Percentiles rank a stretch among this genome's conserved stretches.
These are phyloP conservation scores for Oenanthe javanica DNA, from an alignment of 140 eudicot species.

Conservation along the genomic window DNA sequence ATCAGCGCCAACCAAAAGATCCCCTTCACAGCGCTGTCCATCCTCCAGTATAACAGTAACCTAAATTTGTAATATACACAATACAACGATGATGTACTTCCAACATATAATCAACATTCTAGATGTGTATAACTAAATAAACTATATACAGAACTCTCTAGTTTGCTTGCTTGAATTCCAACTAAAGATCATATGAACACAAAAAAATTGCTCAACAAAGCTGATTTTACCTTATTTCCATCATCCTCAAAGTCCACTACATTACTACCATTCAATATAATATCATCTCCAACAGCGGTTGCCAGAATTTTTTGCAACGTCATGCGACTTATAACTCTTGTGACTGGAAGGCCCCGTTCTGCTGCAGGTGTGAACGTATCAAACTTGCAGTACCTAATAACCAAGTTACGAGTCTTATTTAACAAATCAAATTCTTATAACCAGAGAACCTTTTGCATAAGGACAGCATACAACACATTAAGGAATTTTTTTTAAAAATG, in stretches of 20 bases:
- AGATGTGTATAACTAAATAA: neutral
- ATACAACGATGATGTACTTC: neutral
- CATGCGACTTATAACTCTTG: conserved; percentile 96
- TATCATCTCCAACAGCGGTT: conserved; percentile 73
- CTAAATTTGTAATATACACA: conserved; percentile 24
- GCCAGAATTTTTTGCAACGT: conserved; percentile 89
- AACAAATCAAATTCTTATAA: neutral
- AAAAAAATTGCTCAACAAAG: neutral
- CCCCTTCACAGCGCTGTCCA: conserved; percentile 78
- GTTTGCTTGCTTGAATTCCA: neutral
- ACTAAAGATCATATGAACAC: neutral
- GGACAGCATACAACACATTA: neutral
- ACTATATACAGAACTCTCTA: neutral
- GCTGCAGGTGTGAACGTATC: conserved; percentile 99
- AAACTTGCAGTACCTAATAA: conserved; percentile 84
- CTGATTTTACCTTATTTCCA: conserved; percentile 59
- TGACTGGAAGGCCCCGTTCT: conserved; percentile 92
- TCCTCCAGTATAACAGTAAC: conserved; percentile 76
- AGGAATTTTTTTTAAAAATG: neutral
- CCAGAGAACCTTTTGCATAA: neutral
- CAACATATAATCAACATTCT: neutral
- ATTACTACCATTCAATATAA: conserved; percentile 75
- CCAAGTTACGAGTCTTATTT: conserved; percentile 18
- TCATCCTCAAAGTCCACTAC: conserved; percentile 69
- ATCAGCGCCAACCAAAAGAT: conserved; percentile 96